A percentile compares a stretch with the other conserved stretches of the same genome.
Evolutionary conservation across 2,329 filamentous ascomycete genomes (phyloP).

Genomic region (Penicillium griseofulvum): DNA sequence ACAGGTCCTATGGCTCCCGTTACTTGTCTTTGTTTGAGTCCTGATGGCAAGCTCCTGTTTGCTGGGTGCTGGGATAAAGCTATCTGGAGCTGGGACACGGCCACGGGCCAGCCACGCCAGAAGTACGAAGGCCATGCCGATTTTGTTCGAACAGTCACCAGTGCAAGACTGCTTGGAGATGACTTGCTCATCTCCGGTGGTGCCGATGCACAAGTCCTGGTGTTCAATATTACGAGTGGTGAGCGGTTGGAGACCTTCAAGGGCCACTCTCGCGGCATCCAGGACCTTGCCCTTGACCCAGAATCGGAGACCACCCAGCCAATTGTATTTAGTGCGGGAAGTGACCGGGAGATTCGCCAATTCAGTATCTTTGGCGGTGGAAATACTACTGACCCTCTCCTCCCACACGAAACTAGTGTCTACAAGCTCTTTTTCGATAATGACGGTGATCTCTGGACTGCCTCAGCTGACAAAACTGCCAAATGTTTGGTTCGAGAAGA

Average conservation of each 20-base stretch:
- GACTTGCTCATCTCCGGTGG: constrained; percentile 70
- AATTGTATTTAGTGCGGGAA: constrained; percentile 74
- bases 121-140: constrained; percentile 77
- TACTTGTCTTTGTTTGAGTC: constrained; percentile 69
- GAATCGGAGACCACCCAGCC: constrained; percentile 41
- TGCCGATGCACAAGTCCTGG: constrained; percentile 74
- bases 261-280: constrained; percentile 74
- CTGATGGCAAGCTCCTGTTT: constrained; percentile 62
- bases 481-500: constrained; percentile 72
- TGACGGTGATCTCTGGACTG: constrained; percentile 81
- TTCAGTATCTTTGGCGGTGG: constrained; percentile 46
- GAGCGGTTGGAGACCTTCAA: constrained; percentile 72
- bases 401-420: constrained; percentile 86
- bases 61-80: constrained; percentile 94
- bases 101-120: constrained; percentile 53
- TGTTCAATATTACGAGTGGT: constrained; percentile 74
- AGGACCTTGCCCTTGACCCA: constrained; percentile 75
- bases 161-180: constrained; percentile 58
- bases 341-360: constrained; percentile 72
- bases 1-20: constrained; percentile 76
- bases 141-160: constrained; percentile 82
- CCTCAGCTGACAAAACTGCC: constrained; percentile 83
- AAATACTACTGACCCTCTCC: constrained; percentile 59
- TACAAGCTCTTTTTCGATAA: constrained; percentile 74
- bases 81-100: constrained; percentile 78